Evolutionary conservation across 2,329 filamentous ascomycete genomes (phyloP).

Genomic region (Penicillium oxalicum): DNA sequence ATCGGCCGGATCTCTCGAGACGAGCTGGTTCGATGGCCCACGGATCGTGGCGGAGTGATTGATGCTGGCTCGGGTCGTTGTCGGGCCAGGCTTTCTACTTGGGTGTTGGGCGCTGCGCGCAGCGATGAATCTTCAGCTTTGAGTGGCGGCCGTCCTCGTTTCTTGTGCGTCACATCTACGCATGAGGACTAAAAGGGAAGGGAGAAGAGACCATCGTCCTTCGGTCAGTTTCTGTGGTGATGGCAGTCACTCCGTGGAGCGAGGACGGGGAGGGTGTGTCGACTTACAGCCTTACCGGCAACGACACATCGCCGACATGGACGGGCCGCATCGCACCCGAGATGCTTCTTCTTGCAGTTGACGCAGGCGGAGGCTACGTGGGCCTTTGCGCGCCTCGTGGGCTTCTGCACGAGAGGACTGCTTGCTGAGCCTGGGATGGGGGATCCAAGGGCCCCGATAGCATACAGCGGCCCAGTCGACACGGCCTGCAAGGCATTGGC

Average conservation of each 20-base stretch:
- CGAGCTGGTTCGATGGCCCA: conserved; percentile 30
- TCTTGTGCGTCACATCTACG: conserved; percentile 45
- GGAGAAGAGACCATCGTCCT: too few species aligned
- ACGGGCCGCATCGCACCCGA: conserved; percentile 42
- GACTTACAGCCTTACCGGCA: conserved; percentile 42
- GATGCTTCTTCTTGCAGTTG: conserved; percentile 46
- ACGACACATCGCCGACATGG: conserved; percentile 44
- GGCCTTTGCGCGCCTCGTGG: conserved; percentile 42
- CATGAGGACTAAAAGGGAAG: conserved; percentile 31
- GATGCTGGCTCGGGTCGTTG: conserved; percentile 22
- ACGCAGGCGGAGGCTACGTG: conserved; percentile 46
- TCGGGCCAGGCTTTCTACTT: conserved; percentile 24
- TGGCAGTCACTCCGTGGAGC: not conserved
- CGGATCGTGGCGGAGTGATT: conserved; percentile 17
- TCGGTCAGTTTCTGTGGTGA: not conserved
- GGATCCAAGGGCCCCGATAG: conserved; percentile 20
- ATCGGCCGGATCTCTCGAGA: conserved; percentile 36
- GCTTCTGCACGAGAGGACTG: conserved; percentile 31
- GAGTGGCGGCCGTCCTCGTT: conserved; percentile 40
- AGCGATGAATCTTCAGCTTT: conserved; percentile 39
- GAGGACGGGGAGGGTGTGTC: not conserved
- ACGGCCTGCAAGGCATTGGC: conserved; percentile 12
- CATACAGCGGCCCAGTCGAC: conserved; percentile 20
- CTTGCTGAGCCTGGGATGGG: conserved; percentile 17
- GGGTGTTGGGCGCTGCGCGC: conserved; percentile 24